phyloP scores from a whole-genome alignment of 805 yeast species.

The Yarrowia bubula region DNA sequence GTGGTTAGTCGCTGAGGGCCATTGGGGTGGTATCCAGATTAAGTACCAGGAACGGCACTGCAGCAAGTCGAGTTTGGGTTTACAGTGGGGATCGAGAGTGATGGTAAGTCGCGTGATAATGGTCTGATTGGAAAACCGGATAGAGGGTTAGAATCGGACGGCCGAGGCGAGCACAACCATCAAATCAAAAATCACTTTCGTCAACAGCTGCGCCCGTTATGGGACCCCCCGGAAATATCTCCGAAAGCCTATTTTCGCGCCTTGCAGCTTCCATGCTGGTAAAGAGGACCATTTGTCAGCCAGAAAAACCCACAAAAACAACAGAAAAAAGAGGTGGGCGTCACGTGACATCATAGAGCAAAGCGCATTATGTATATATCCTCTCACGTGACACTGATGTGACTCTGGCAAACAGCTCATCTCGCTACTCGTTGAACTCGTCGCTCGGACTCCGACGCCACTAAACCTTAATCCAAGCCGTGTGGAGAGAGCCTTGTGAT shows the following conservation, averaged over 20 bases:
- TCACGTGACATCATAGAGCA: no score
- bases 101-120: no score
- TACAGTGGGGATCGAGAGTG: not conserved
- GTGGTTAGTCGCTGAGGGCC: not conserved
- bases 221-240: not conserved
- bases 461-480: not conserved
- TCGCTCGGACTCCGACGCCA: not conserved
- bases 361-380: no score
- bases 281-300: not conserved
- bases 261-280: not conserved
- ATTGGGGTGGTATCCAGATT: not conserved
- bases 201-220: no score
- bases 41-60: not conserved
- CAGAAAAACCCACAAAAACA: not conserved
- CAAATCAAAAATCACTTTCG: not conserved
- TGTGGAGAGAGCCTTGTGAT: not conserved
- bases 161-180: not conserved
- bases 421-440: no score
- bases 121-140: not conserved
- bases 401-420: no score
- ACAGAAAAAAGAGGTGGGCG: no score
- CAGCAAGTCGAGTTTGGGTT: not conserved
- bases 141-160: not conserved
- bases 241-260: not conserved
- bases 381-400: no score